Conservation (phyloP, 2,329 filamentous ascomycete species). For the Torrubiella hemipterigena region DNA sequence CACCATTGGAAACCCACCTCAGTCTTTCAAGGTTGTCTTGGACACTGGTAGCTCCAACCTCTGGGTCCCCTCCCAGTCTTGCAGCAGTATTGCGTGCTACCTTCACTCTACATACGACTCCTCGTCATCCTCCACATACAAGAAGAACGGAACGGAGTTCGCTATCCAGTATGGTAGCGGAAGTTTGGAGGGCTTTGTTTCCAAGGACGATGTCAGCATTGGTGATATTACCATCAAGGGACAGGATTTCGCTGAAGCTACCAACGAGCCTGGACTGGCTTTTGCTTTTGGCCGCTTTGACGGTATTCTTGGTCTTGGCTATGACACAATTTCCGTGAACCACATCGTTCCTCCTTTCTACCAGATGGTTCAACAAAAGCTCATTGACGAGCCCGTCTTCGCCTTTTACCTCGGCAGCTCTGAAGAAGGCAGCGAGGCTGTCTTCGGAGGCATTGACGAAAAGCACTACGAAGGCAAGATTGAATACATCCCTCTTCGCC, state of each 20-base stretch:
- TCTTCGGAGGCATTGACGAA: slow-evolving; percentile 82
- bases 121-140: slow-evolving; percentile 75
- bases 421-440: slow-evolving; percentile 69
- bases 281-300: slow-evolving; percentile 98
- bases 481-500: slow-evolving; percentile 84
- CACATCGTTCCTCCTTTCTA: slow-evolving; percentile 91
- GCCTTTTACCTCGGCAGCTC: slow-evolving; percentile 83
- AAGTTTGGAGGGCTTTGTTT: slow-evolving; percentile 85
- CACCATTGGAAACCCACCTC: slow-evolving; percentile 78
- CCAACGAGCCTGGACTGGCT: slow-evolving; percentile 85
- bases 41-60: slow-evolving; percentile 98
- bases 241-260: slow-evolving; percentile 94
- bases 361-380: slow-evolving; percentile 80
- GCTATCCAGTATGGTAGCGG: slow-evolving; percentile 94
- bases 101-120: slow-evolving; percentile 96
- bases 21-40: slow-evolving; percentile 95
- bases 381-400: slow-evolving; percentile 87
- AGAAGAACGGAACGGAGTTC: slow-evolving; percentile 86
- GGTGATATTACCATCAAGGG: slow-evolving; percentile 80
- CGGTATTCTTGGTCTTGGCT: slow-evolving; percentile 89
- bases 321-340: slow-evolving; percentile 95
- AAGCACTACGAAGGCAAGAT: slow-evolving; percentile 74
- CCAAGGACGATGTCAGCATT: slow-evolving; percentile 74
- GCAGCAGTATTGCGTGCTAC: slow-evolving; percentile 94
- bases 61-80: slow-evolving; percentile 88